A percentile compares a stretch with the other conserved stretches of the same genome.
These are phyloP conservation scores for Penicillium vulpinum DNA, from an alignment of 2,329 filamentous ascomycete genomes.

Conservation along the genomic window DNA sequence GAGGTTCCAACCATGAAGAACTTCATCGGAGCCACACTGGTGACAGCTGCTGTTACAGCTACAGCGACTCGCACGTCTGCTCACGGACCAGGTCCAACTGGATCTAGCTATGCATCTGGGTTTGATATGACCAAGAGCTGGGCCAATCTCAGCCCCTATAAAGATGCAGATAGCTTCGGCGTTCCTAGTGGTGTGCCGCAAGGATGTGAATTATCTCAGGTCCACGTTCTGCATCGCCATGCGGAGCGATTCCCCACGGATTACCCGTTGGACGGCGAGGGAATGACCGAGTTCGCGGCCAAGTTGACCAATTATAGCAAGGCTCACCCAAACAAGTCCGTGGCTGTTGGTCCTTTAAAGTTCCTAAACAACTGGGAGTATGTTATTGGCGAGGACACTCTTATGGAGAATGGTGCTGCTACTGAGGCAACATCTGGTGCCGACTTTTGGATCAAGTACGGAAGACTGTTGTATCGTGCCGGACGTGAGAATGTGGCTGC, in stretches of 20 bases:
- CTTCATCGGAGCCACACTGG: conserved; percentile 2
- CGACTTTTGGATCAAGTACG: conserved; percentile 57
- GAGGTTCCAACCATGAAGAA: conserved; percentile 11
- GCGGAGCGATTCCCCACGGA: conserved; percentile 54
- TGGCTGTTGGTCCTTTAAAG: conserved; percentile 50
- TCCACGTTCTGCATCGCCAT: conserved; percentile 57
- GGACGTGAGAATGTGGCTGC: conserved; percentile 46
- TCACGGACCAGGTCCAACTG: conserved; percentile 23
- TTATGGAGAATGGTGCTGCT: conserved; percentile 53
- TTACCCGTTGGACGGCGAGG: conserved; percentile 50
- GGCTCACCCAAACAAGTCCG: conserved; percentile 30
- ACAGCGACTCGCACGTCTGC: conserved; percentile 7
- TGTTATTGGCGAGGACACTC: conserved; percentile 44
- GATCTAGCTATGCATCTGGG: conserved; percentile 26
- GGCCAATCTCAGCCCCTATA: conserved; percentile 35
- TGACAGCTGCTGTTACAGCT: conserved; percentile 6
- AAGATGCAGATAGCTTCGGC: conserved; percentile 26
- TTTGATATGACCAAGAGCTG: conserved; percentile 36
- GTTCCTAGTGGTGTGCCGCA: conserved; percentile 49
- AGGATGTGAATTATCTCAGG: conserved; percentile 59
- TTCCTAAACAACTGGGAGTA: conserved; percentile 58
- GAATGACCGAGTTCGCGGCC: conserved; percentile 50
- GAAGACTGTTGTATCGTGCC: conserved; percentile 55
- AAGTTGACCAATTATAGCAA: conserved; percentile 52
- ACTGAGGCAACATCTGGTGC: conserved; percentile 54